A percentile compares a stretch with the other conserved stretches of the same genome.
These are phyloP conservation scores for Luffa acutangula DNA, from an alignment of 306 rosid genomes.

Conservation along the genomic window DNA sequence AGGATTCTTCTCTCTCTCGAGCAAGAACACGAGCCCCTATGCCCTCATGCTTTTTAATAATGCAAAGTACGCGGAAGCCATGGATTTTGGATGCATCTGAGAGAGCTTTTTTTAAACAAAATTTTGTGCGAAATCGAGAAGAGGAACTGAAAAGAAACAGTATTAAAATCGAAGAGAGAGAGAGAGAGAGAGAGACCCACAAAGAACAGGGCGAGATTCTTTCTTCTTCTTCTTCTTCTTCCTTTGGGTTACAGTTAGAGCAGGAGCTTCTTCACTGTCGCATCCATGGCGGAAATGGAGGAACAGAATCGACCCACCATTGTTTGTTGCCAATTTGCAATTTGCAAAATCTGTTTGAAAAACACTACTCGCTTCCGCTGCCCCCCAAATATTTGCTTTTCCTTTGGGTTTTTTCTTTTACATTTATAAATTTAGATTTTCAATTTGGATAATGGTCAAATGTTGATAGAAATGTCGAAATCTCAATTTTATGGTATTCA, in stretches of 20 bases:
- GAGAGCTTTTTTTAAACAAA: background rate
- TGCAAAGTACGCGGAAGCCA: constrained; percentile 27
- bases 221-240: background rate
- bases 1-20: constrained; percentile 37
- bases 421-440: too few relatives aligned
- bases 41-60: constrained; percentile 24
- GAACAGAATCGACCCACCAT: constrained; percentile 1
- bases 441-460: too few relatives aligned
- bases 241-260: background rate
- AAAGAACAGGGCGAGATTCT: background rate
- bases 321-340: background rate
- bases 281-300: constrained; percentile 3
- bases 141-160: background rate
- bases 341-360: background rate
- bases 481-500: too few relatives aligned
- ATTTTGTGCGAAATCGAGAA: constrained; percentile 19
- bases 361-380: background rate
- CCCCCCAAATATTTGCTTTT: background rate
- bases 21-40: constrained; percentile 55
- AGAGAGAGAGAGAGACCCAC: background rate
- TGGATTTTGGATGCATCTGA: constrained; percentile 59
- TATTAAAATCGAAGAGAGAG: background rate
- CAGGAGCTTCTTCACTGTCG: background rate
- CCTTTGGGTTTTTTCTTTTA: too few relatives aligned
- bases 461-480: too few relatives aligned